phyloP scores from a whole-genome alignment of 192 early-diverging fungal genomes.

The Spinellus fusiger region DNA sequence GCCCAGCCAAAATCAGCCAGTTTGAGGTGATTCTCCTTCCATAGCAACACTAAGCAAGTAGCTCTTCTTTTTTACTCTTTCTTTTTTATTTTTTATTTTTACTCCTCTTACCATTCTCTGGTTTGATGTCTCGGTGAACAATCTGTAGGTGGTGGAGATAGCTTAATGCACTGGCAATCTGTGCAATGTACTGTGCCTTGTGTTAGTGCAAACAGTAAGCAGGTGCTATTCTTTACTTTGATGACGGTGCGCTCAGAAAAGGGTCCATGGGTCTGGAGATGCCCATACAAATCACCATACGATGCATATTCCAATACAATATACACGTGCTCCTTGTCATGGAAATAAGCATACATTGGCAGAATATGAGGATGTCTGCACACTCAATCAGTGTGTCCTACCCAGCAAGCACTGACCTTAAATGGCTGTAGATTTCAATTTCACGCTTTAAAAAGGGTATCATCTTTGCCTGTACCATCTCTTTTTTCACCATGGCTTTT shows the following conservation, averaged over 20 bases:
- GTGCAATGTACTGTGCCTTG: conserved; percentile 68
- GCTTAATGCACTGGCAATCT: conserved; percentile 61
- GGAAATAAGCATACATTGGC: conserved; percentile 90
- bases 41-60: conserved; percentile 47
- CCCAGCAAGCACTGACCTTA: conserved; percentile 47
- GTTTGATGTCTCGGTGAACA: conserved; percentile 80
- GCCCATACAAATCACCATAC: conserved; percentile 83
- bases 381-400: background rate
- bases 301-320: conserved; percentile 92
- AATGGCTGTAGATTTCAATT: conserved; percentile 91
- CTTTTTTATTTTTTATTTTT: background rate
- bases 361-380: conserved; percentile 87
- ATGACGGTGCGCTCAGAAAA: conserved; percentile 72
- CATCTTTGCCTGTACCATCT: conserved; percentile 68
- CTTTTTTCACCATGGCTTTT: conserved; percentile 82
- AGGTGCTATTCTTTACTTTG: conserved; percentile 47
- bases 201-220: background rate
- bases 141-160: conserved; percentile 92
- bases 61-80: background rate
- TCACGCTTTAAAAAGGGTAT: conserved; percentile 85
- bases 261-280: conserved; percentile 54
- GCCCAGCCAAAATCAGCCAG: conserved; percentile 98
- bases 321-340: conserved; percentile 85
- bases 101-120: conserved; percentile 62
- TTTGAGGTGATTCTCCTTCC: conserved; percentile 76